A percentile compares a stretch with the other conserved stretches of the same genome.
Conservation (phyloP, 2,329 filamentous ascomycete species). For the Tympanopsis confertula region DNA sequence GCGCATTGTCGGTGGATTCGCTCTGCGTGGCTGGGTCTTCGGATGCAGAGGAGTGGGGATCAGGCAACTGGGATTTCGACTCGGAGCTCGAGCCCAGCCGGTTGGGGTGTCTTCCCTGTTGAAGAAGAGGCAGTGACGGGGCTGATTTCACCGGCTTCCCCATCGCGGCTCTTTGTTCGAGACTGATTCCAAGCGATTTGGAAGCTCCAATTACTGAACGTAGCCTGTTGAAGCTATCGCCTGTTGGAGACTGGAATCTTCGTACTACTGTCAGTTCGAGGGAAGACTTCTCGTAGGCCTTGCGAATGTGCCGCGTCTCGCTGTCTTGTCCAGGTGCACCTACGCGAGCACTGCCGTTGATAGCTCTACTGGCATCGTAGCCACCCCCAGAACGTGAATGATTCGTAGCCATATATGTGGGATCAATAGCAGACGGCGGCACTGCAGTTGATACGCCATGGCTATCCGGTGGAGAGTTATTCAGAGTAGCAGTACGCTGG, state of each 20-base stretch:
- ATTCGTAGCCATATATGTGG: slow-evolving; percentile 15
- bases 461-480: slow-evolving; percentile 26
- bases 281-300: slow-evolving; percentile 27
- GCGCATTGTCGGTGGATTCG: slow-evolving; percentile 11
- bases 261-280: slow-evolving; percentile 28
- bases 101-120: neutral
- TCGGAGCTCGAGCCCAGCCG: neutral
- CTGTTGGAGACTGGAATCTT: slow-evolving; percentile 27
- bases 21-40: slow-evolving; percentile 16
- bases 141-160: neutral
- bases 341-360: slow-evolving; percentile 2
- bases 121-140: neutral
- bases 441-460: slow-evolving; percentile 17
- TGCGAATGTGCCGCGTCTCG: slow-evolving; percentile 24
- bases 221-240: slow-evolving; percentile 26
- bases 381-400: neutral
- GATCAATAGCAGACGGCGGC: slow-evolving; percentile 20
- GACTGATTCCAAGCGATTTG: slow-evolving; percentile 6
- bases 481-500: slow-evolving; percentile 27
- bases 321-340: slow-evolving; percentile 14
- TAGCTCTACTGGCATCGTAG: neutral
- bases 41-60: too few relatives aligned
- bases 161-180: neutral
- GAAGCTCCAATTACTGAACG: slow-evolving; percentile 10
- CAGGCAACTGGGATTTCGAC: neutral